Evolutionary conservation across 2,329 filamentous ascomycete genomes (phyloP).

Genomic region (Neopestalotiopsis sp.): DNA sequence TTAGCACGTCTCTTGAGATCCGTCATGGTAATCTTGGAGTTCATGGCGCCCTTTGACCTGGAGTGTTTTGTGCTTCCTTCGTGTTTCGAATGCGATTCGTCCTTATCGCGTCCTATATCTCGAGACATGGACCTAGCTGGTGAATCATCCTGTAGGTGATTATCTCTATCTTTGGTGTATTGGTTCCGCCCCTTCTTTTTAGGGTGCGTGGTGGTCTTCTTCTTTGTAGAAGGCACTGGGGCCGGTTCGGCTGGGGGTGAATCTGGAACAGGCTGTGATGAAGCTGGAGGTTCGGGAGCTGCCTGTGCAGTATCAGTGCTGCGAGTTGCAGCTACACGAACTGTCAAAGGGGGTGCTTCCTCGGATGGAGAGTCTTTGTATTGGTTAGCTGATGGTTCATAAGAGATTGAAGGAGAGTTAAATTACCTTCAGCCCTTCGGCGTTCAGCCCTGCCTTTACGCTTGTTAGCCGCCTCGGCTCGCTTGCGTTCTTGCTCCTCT

Average conservation of each 20-base stretch:
- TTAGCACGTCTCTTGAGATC: slow-evolving; percentile 87
- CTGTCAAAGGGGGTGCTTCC: slow-evolving; percentile 61
- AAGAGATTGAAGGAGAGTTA: background rate
- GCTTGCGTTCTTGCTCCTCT: slow-evolving; percentile 77
- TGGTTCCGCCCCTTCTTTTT: slow-evolving; percentile 79
- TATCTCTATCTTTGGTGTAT: slow-evolving; percentile 78
- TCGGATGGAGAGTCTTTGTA: slow-evolving; percentile 72
- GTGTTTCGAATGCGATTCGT: slow-evolving; percentile 46
- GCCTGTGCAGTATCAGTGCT: slow-evolving; percentile 35
- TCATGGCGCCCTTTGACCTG: slow-evolving; percentile 60
- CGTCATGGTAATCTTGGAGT: slow-evolving; percentile 79
- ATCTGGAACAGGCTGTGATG: slow-evolving; percentile 52
- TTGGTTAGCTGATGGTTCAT: slow-evolving; percentile 27
- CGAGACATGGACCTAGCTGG: slow-evolving; percentile 59
- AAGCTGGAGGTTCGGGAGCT: slow-evolving; percentile 48
- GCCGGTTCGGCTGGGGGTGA: slow-evolving; percentile 49
- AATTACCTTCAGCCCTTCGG: slow-evolving; percentile 77
- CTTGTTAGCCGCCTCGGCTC: slow-evolving; percentile 77
- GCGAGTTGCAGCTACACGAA: slow-evolving; percentile 42
- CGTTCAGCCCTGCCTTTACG: slow-evolving; percentile 83
- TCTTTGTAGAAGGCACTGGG: slow-evolving; percentile 57
- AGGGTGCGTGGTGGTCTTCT: slow-evolving; percentile 65
- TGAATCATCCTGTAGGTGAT: slow-evolving; percentile 58
- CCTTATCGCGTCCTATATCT: slow-evolving; percentile 53
- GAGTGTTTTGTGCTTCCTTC: slow-evolving; percentile 53